These are phyloP conservation scores for Tuber brumale DNA, from an alignment of 495 filamentous ascomycete species.

Conservation along the genomic window DNA sequence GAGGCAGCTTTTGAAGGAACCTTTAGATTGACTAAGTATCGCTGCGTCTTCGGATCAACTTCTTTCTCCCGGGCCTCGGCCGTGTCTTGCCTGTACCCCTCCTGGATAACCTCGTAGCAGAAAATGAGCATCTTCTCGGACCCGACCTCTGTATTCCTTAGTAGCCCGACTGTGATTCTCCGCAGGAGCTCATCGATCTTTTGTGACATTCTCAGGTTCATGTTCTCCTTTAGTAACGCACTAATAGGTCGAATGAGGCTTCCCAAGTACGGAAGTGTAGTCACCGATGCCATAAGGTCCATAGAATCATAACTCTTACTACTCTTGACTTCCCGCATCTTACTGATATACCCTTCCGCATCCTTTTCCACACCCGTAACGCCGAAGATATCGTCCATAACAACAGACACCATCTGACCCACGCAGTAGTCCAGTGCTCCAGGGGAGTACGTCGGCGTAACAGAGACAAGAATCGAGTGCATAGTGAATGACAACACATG, in stretches of 20 bases:
- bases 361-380: conserved; percentile 96
- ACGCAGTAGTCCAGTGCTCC: conserved; percentile 89
- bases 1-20: conserved; percentile 62
- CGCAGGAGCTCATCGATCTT: conserved; percentile 88
- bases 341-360: conserved; percentile 85
- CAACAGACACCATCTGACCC: conserved; percentile 63
- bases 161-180: conserved; percentile 72
- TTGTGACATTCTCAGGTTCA: conserved; percentile 67
- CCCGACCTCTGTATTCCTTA: conserved; percentile 68
- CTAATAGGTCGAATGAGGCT: conserved; percentile 71
- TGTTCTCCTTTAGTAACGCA: conserved; percentile 68
- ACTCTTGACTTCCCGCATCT: conserved; percentile 95
- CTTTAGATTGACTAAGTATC: conserved; percentile 69
- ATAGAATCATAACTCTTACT: conserved; percentile 97
- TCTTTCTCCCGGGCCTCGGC: conserved; percentile 45
- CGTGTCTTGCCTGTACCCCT: conserved; percentile 56
- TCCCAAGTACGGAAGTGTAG: conserved; percentile 66
- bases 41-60: conserved; percentile 56
- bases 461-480: conserved; percentile 77
- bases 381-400: conserved; percentile 98
- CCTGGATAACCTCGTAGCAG: conserved; percentile 86
- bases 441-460: conserved; percentile 64
- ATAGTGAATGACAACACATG: conserved; percentile 93
- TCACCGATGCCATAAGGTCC: conserved; percentile 78
- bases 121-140: conserved; percentile 77